A percentile compares a stretch with the other conserved stretches of the same genome.
Evolutionary conservation across 1,139 yeast genomes (phyloP).

Genomic region (Casaregolazyma lundiana): DNA sequence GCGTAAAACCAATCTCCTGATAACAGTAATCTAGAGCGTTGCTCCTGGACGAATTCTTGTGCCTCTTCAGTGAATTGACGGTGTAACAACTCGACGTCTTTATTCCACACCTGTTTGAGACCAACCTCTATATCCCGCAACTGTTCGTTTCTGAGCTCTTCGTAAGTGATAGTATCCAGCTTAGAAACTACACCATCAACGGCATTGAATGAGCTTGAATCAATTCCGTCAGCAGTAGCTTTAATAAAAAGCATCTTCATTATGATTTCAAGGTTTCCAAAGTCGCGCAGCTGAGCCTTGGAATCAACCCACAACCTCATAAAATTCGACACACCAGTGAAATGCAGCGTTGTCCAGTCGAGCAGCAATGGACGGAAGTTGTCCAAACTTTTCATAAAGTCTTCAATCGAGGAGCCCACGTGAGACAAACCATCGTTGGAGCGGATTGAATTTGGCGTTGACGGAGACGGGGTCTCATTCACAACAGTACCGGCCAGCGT

Average conservation of each 20-base stretch:
- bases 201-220: constrained; percentile 19
- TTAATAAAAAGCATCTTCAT: constrained; percentile 34
- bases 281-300: constrained; percentile 50
- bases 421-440: constrained; percentile 5
- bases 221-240: constrained; percentile 28
- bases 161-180: constrained; percentile 43
- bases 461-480: background rate
- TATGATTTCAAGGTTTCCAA: constrained; percentile 46
- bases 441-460: constrained; percentile 1
- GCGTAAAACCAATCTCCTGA: constrained; percentile 84
- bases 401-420: constrained; percentile 13
- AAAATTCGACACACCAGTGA: constrained; percentile 52
- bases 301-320: constrained; percentile 68
- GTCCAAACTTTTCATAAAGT: constrained; percentile 20
- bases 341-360: constrained; percentile 54
- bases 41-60: constrained; percentile 71
- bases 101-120: constrained; percentile 34
- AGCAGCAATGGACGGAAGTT: constrained; percentile 44
- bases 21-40: constrained; percentile 64
- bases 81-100: constrained; percentile 46
- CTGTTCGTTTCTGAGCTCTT: constrained; percentile 54
- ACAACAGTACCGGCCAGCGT: constrained; percentile 4
- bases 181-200: constrained; percentile 13
- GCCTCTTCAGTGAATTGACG: constrained; percentile 54
- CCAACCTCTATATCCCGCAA: constrained; percentile 41